phyloP scores from a whole-genome alignment of 2,329 filamentous ascomycete species.

The Fonsecaea nubica region DNA sequence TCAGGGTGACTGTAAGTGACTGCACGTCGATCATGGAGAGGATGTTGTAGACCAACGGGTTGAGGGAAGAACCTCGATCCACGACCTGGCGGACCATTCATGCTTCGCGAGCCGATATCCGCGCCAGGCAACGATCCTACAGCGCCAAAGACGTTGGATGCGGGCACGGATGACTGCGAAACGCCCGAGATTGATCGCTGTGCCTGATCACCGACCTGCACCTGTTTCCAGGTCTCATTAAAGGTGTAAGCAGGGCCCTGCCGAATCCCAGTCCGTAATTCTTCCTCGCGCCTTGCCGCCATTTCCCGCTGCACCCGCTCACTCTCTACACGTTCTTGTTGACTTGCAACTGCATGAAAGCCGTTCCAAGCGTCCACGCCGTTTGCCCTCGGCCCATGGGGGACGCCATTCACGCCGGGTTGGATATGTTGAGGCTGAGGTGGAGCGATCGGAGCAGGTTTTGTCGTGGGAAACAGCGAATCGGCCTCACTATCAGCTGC shows the following conservation, averaged over 20 bases:
- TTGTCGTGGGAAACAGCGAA: conserved; percentile 49
- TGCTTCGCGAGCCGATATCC: conserved; percentile 45
- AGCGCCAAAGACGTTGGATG: conserved; percentile 48
- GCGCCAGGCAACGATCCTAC: conserved; percentile 47
- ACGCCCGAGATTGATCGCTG: conserved; percentile 50
- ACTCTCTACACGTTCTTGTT: conserved; percentile 51
- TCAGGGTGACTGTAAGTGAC: conserved; percentile 45
- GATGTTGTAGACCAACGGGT: conserved; percentile 26
- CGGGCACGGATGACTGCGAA: conserved; percentile 45
- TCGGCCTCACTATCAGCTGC: conserved; percentile 46
- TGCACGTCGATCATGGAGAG: conserved; percentile 45
- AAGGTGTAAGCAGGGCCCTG: conserved; percentile 48
- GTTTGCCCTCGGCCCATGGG: conserved; percentile 43
- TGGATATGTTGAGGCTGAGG: conserved; percentile 47
- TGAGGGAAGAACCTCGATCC: conserved; percentile 58
- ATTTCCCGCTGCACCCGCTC: conserved; percentile 51
- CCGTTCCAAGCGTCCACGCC: conserved; percentile 52
- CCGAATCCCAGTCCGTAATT: conserved; percentile 43
- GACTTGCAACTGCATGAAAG: conserved; percentile 50
- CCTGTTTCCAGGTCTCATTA: conserved; percentile 56
- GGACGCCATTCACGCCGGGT: conserved; percentile 35
- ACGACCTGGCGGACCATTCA: conserved; percentile 47
- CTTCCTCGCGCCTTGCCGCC: conserved; percentile 48
- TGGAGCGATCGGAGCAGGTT: conserved; percentile 56
- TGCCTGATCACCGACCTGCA: conserved; percentile 51